These are phyloP conservation scores for Diaporthe velutina DNA, from an alignment of 2,329 filamentous ascomycete genomes.

Conservation along the genomic window DNA sequence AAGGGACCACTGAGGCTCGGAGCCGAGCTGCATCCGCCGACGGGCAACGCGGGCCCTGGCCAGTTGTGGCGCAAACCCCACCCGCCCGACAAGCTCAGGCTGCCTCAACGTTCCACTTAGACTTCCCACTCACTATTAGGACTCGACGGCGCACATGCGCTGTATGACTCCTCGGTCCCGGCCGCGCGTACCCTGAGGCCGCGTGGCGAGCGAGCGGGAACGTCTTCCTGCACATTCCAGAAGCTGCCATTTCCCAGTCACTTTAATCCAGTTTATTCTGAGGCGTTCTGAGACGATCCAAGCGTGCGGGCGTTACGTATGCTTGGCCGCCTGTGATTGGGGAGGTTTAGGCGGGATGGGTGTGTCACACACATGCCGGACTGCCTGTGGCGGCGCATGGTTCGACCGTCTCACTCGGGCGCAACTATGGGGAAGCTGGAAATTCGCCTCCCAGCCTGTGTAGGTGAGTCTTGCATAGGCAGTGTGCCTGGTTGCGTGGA, in stretches of 20 bases:
- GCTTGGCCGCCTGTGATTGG: conserved; percentile 22
- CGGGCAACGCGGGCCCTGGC: neutral
- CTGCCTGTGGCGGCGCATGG: conserved; percentile 26
- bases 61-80: conserved; percentile 16
- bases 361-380: conserved; percentile 19
- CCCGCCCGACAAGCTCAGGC: neutral
- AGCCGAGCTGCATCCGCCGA: conserved; percentile 12
- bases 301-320: conserved; percentile 14
- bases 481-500: conserved; percentile 14
- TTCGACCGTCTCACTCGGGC: conserved; percentile 20
- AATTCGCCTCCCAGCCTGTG: conserved; percentile 20
- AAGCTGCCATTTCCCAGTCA: neutral
- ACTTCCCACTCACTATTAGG: too few species aligned
- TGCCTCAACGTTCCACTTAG: neutral
- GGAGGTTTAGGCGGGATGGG: conserved; percentile 3
- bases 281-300: neutral
- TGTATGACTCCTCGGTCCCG: conserved; percentile 26
- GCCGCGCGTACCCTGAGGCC: conserved; percentile 25
- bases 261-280: neutral
- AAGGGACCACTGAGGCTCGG: neutral
- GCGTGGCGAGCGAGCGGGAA: conserved; percentile 8
- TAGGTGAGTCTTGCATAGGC: conserved; percentile 15
- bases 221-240: neutral
- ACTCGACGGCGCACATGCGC: neutral
- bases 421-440: neutral